Conservation (phyloP, 371 early-diverging fungal species). For the Mortierella sp. region DNA sequence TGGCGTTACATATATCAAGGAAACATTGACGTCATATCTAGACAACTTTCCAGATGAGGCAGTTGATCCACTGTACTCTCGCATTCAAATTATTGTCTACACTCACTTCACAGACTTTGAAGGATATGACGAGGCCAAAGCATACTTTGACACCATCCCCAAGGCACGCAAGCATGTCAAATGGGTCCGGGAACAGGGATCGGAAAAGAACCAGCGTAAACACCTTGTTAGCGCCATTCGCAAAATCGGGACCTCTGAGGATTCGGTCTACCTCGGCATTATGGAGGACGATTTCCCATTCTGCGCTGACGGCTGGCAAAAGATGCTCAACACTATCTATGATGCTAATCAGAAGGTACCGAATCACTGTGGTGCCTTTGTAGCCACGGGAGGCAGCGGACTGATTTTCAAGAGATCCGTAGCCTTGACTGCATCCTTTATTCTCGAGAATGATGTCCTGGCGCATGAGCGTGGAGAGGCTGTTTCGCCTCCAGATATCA, state of each 20-base stretch:
- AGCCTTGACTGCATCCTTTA: conserved; percentile 58
- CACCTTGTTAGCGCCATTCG: conserved; percentile 70
- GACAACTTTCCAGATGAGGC: conserved; percentile 64
- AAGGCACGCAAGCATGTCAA: conserved; percentile 66
- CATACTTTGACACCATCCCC: conserved; percentile 56
- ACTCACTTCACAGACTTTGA: conserved; percentile 72
- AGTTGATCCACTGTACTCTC: conserved; percentile 61
- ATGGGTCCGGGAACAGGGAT: conserved; percentile 68
- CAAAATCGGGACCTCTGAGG: conserved; percentile 51
- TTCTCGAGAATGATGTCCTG: conserved; percentile 49
- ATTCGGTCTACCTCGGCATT: conserved; percentile 64
- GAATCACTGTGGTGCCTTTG: conserved; percentile 71
- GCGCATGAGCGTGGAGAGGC: conserved; percentile 15
- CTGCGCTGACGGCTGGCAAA: conserved; percentile 65
- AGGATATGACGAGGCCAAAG: conserved; percentile 61
- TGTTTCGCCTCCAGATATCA: conserved; percentile 66
- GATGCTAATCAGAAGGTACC: conserved; percentile 60
- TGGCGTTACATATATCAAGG: conserved; percentile 64
- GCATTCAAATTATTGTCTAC: conserved; percentile 68
- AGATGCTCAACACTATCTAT: conserved; percentile 66
- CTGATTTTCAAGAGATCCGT: conserved; percentile 65
- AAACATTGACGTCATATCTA: conserved; percentile 68
- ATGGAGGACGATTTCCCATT: conserved; percentile 77
- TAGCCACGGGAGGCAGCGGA: conserved; percentile 75
- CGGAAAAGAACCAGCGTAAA: conserved; percentile 64